Conservation (phyloP, 2,329 filamentous ascomycete genomes). For the Neopestalotiopsis sp. region DNA sequence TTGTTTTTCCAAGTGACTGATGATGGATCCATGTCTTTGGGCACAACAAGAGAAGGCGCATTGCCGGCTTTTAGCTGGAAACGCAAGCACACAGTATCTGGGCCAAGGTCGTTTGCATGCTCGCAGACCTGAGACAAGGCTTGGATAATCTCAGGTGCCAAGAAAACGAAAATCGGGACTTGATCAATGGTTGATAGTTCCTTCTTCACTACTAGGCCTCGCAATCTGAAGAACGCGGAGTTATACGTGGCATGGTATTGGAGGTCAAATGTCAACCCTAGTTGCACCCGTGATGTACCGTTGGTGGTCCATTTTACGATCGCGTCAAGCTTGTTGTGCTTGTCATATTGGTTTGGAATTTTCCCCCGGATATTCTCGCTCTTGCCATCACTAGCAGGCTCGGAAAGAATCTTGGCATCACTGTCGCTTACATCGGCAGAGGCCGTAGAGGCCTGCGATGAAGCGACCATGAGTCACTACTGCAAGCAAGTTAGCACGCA, state of each 20-base stretch:
- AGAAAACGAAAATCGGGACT: constrained; percentile 3
- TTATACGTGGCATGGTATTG: constrained; percentile 7
- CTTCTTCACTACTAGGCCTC: not conserved
- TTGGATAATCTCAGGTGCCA: constrained; percentile 8
- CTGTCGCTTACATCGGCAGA: constrained; percentile 13
- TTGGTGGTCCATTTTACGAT: constrained; percentile 1
- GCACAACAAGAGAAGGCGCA: not conserved
- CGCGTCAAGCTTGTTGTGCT: constrained; percentile 8
- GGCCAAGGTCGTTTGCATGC: constrained; percentile 5
- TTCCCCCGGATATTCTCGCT: not conserved
- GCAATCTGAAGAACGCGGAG: constrained; percentile 15
- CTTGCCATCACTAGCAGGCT: not conserved
- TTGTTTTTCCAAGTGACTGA: not conserved
- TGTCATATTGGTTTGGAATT: not conserved
- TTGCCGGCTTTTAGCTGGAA: not conserved
- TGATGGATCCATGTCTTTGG: not conserved
- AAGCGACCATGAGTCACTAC: constrained; percentile 13
- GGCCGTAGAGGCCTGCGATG: constrained; percentile 16
- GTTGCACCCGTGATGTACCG: not conserved
- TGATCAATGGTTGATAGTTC: not conserved
- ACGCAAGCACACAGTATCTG: constrained; percentile 8
- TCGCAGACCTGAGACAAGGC: not conserved
- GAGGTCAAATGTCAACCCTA: constrained; percentile 8
- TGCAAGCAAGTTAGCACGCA: constrained; percentile 6
- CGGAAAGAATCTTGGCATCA: not conserved